Percentiles rank a stretch among this genome's conserved stretches.
Conservation (phyloP, 257 asterid species). For the Schizonepeta tenuifolia region DNA sequence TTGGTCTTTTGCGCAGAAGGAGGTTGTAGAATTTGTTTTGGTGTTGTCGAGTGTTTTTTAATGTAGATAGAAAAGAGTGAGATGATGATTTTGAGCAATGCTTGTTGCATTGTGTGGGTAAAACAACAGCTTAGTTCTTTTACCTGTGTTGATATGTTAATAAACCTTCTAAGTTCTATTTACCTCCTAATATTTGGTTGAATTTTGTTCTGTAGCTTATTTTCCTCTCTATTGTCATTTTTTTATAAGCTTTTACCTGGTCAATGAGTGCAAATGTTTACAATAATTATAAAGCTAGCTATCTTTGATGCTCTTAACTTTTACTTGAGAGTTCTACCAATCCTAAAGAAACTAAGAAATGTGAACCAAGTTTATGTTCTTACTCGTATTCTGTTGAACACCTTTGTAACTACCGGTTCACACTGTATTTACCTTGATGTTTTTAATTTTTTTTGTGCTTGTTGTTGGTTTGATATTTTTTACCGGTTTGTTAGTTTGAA, state of each 20-base stretch:
- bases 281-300: too few species aligned
- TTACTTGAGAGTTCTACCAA: background rate
- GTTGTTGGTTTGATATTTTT: background rate
- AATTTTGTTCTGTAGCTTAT: background rate
- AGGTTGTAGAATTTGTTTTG: too few species aligned
- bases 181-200: background rate
- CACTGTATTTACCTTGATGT: background rate
- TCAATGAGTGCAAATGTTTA: background rate
- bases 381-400: background rate
- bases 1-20: background rate
- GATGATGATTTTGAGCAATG: too few species aligned
- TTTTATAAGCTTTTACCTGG: background rate
- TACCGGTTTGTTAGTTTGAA: background rate
- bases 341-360: background rate
- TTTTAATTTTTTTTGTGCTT: too few species aligned
- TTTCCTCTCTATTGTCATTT: background rate
- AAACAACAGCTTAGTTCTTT: too few species aligned
- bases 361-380: background rate
- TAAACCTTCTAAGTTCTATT: background rate
- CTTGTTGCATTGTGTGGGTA: too few species aligned
- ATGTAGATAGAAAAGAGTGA: too few species aligned
- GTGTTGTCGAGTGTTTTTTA: background rate
- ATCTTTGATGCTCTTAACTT: background rate
- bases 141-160: too few species aligned
- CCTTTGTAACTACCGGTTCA: too few species aligned